phyloP scores from a whole-genome alignment of 345 rosid genomes.

The Boechera divaricarpa region DNA sequence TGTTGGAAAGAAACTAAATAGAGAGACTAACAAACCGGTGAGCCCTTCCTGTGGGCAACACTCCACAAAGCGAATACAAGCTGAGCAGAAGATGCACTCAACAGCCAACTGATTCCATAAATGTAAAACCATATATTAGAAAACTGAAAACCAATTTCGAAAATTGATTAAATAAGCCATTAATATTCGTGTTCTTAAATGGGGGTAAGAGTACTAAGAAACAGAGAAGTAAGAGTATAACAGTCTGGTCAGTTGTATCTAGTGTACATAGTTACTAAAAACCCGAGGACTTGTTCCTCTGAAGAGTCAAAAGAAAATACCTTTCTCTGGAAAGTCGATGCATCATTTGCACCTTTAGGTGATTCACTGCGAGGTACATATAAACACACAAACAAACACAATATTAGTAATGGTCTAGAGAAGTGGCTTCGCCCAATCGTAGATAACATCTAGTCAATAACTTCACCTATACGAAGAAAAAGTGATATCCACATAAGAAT shows the following conservation, averaged over 20 bases:
- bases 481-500: constrained; percentile 30
- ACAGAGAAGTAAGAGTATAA: constrained; percentile 21
- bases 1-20: constrained; percentile 32
- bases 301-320: constrained; percentile 49
- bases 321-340: constrained; percentile 98
- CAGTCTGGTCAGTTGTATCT: constrained; percentile 6
- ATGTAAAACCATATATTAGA: constrained; percentile 35
- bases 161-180: constrained; percentile 4
- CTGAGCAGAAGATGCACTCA: constrained; percentile 99
- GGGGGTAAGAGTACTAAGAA: background rate
- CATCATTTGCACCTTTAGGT: constrained; percentile 97
- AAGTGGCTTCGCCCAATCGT: constrained; percentile 19
- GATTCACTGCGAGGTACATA: constrained; percentile 76
- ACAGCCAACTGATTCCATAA: constrained; percentile 82
- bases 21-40: constrained; percentile 67
- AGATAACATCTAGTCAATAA: constrained; percentile 27
- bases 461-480: constrained; percentile 34
- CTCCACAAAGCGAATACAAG: constrained; percentile 96
- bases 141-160: constrained; percentile 22
- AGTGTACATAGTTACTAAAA: constrained; percentile 15
- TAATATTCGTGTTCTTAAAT: constrained; percentile 19
- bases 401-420: constrained; percentile 29
- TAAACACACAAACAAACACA: constrained; percentile 19
- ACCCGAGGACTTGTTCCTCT: background rate
- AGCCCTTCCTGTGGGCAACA: constrained; percentile 99